These are phyloP conservation scores for Salvia rosmarinus DNA, from an alignment of 257 asterid species.

Conservation along the genomic window DNA sequence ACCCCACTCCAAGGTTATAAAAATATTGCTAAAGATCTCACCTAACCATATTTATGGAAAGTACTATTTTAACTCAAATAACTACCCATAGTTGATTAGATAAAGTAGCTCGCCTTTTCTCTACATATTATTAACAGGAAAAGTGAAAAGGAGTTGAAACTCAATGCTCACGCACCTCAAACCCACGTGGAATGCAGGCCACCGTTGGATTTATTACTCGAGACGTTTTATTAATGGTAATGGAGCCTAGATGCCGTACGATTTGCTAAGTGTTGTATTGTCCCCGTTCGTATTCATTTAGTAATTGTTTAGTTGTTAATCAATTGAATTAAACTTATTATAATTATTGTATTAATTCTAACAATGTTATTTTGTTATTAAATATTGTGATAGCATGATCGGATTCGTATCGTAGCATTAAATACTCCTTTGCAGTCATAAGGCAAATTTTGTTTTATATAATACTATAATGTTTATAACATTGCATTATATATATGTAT, in stretches of 20 bases:
- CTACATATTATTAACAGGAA: background rate
- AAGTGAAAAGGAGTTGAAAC: background rate
- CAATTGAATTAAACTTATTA: no score
- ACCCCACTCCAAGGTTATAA: constrained; percentile 5
- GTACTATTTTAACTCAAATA: constrained; percentile 5
- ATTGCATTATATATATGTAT: no score
- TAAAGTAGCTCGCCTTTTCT: constrained; percentile 27
- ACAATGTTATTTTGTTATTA: no score
- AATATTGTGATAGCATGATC: no score
- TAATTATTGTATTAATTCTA: no score
- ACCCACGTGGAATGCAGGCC: constrained; percentile 30
- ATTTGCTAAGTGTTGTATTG: no score
- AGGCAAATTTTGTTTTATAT: no score
- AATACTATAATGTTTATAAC: no score
- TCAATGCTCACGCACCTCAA: constrained; percentile 28
- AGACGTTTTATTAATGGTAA: background rate
- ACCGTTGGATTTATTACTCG: constrained; percentile 18
- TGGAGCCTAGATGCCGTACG: constrained; percentile 1
- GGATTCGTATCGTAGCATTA: no score
- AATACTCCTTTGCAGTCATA: no score
- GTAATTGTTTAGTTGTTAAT: no score
- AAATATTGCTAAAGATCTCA: constrained; percentile 39
- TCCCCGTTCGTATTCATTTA: no score
- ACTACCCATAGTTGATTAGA: constrained; percentile 34
- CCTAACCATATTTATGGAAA: constrained; percentile 41